A percentile compares a stretch with the other conserved stretches of the same genome.
Conservation (phyloP, 768 basidiomycete species). For the Tricholoma terreum region DNA sequence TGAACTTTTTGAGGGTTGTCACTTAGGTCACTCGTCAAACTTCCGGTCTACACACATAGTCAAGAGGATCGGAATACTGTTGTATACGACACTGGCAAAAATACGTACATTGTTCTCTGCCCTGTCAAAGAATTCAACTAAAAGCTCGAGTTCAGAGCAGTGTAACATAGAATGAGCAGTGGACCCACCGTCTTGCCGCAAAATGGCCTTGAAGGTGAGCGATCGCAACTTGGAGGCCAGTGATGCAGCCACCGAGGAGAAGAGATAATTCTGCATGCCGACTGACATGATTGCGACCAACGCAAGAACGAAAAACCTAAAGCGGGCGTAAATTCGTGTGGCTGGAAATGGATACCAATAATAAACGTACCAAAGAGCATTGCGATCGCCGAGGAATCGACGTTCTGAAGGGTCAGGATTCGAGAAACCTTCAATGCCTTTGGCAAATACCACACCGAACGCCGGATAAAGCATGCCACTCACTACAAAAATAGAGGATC, state of each 20-base stretch:
- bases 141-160: slow-evolving; percentile 5
- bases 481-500: slow-evolving; percentile 23
- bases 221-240: slow-evolving; percentile 70
- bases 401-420: slow-evolving; percentile 33
- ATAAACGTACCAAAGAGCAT: slow-evolving; percentile 56
- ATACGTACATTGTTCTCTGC: slow-evolving; percentile 69
- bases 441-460: slow-evolving; percentile 68
- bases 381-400: slow-evolving; percentile 59
- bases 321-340: slow-evolving; percentile 3
- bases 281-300: slow-evolving; percentile 62
- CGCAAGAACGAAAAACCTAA: slow-evolving; percentile 77
- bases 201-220: slow-evolving; percentile 71
- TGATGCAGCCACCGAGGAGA: slow-evolving; percentile 62
- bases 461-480: slow-evolving; percentile 70
- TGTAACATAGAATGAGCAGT: slow-evolving; percentile 22
- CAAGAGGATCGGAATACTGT: background rate
- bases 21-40: slow-evolving; percentile 72
- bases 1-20: slow-evolving; percentile 89
- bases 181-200: slow-evolving; percentile 74
- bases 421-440: slow-evolving; percentile 59
- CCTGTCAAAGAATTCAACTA: slow-evolving; percentile 86
- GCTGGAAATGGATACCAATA: background rate
- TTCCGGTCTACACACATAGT: slow-evolving; percentile 50
- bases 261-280: slow-evolving; percentile 66
- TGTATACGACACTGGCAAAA: slow-evolving; percentile 1